Evolutionary conservation across 176 grass and related monocot species (phyloP).

Genomic region (Juncus inflexus): DNA sequence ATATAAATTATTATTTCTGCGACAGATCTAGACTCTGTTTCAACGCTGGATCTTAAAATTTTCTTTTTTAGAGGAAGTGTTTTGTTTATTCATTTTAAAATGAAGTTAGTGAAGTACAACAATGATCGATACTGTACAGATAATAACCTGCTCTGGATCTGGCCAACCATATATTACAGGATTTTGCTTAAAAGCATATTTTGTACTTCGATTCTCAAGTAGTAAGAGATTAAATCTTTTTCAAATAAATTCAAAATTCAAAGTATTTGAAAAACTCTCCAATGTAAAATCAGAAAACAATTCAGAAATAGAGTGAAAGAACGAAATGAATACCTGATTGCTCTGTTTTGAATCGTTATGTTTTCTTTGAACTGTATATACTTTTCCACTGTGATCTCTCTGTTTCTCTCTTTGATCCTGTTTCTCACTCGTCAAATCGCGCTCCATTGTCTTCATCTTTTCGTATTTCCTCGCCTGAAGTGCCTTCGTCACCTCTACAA

Average conservation of each 20-base stretch:
- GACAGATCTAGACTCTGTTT: background rate
- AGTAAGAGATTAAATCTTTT: background rate
- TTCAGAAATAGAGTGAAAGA: slow-evolving; percentile 9
- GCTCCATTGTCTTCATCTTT: slow-evolving; percentile 76
- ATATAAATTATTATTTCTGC: slow-evolving; percentile 3
- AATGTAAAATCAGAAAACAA: background rate
- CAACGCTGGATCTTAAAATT: slow-evolving; percentile 9
- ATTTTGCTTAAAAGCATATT: slow-evolving; percentile 1
- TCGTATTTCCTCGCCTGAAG: slow-evolving; percentile 68
- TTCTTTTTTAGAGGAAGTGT: background rate
- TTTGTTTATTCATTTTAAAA: background rate
- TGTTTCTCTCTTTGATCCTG: slow-evolving; percentile 8
- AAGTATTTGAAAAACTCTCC: background rate
- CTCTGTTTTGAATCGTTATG: slow-evolving; percentile 7
- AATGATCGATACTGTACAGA: slow-evolving; percentile 4
- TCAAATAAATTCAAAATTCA: slow-evolving; percentile 17
- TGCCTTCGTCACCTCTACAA: slow-evolving; percentile 84
- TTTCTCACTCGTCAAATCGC: slow-evolving; percentile 38
- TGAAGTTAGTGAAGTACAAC: slow-evolving; percentile 7
- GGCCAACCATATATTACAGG: slow-evolving; percentile 11
- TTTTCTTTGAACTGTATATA: background rate
- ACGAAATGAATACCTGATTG: slow-evolving; percentile 22
- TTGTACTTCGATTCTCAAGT: slow-evolving; percentile 12
- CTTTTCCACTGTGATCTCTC: slow-evolving; percentile 16
- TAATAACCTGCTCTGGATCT: slow-evolving; percentile 16